A percentile compares a stretch with the other conserved stretches of the same genome.
Conservation (phyloP, 2,329 filamentous ascomycete species). For the Annulohypoxylon truncatum region DNA sequence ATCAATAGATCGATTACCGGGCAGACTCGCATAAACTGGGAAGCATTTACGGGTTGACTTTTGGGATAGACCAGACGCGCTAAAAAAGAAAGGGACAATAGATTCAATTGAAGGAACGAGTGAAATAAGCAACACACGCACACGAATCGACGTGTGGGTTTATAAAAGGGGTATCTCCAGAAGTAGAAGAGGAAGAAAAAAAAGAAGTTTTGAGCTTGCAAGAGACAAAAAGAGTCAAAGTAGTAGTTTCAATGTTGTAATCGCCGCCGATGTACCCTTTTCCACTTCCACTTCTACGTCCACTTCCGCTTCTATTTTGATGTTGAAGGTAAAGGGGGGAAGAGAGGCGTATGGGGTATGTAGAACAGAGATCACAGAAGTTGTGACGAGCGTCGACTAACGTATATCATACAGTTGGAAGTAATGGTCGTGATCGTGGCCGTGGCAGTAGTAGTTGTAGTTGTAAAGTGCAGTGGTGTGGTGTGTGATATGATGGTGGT, state of each 20-base stretch:
- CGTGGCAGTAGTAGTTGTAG: background rate
- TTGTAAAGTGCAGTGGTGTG: background rate
- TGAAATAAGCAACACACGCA: conserved; percentile 47
- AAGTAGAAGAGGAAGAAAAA: conserved; percentile 31
- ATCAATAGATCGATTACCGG: conserved; percentile 28
- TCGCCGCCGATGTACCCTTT: conserved; percentile 19
- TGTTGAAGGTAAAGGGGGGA: conserved; percentile 3
- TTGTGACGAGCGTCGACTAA: conserved; percentile 22
- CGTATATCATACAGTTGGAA: conserved; percentile 19
- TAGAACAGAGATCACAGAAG: conserved; percentile 17
- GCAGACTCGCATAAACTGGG: conserved; percentile 25
- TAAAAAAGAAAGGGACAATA: conserved; percentile 34
- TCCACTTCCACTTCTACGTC: conserved; percentile 20
- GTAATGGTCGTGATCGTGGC: background rate
- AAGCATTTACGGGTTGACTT: conserved; percentile 33
- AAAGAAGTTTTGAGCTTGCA: conserved; percentile 24
- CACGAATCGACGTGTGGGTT: conserved; percentile 47
- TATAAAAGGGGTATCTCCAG: conserved; percentile 46
- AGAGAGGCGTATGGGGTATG: background rate
- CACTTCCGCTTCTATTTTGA: conserved; percentile 19
- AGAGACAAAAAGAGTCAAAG: conserved; percentile 28
- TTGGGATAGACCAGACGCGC: conserved; percentile 19
- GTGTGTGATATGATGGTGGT: background rate
- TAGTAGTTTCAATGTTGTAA: conserved; percentile 1
- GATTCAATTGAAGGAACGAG: conserved; percentile 42